Evolutionary conservation across 345 rosid genomes (phyloP), one percentile per base, ranked within the genome.

Genomic region (Cochlearia excelsa): DNA sequence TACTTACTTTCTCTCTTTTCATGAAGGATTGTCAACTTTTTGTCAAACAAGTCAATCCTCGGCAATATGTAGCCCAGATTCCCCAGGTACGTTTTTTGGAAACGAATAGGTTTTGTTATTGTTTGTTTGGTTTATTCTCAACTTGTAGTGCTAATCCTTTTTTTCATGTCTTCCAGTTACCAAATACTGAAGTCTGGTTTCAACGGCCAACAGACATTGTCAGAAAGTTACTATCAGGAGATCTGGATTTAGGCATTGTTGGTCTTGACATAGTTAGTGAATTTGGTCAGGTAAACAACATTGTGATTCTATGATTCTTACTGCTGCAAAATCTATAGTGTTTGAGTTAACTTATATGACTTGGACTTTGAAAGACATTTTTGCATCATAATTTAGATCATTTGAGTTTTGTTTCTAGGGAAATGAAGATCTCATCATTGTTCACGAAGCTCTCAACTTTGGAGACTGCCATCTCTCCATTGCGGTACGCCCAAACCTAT

Each of bases 141-240:
- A 26, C 16, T n/a, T 71, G 9, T n/a, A 6, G 28, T 10, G 11
- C 9, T 26, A 6, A 71, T 64, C 1, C 16, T 57, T 37, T 35
- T 54, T 33, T 2, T 48, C 4, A 31, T 66, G 10, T 56, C 68
- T 23, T 71, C 16, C 70, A 93, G 99, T 76, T 89, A 28, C 68
- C 97, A 61, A 85, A 84, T 63, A 48, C 87, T 71, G 95, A 87
- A 75, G 99, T 93, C 39, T 93, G 99, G 99, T 87, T 84, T 76
- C 99, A 93, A 74, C 82, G 95, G 46, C 97, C 97, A 57, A 93
- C 87, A 69, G 97, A 89, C 70, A 82, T 93, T 68, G 92, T 93
- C 33, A 71, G 84, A 7, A 87, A 93, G 77, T 50, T 93, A 67
- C 59, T 84, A n/a, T 82, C 97, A 0, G 97, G 99, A 66, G 95